Evolutionary conservation across 768 basidiomycete species (phyloP), one percentile per base, ranked within the genome.

Genomic region (Amanita rubescens): DNA sequence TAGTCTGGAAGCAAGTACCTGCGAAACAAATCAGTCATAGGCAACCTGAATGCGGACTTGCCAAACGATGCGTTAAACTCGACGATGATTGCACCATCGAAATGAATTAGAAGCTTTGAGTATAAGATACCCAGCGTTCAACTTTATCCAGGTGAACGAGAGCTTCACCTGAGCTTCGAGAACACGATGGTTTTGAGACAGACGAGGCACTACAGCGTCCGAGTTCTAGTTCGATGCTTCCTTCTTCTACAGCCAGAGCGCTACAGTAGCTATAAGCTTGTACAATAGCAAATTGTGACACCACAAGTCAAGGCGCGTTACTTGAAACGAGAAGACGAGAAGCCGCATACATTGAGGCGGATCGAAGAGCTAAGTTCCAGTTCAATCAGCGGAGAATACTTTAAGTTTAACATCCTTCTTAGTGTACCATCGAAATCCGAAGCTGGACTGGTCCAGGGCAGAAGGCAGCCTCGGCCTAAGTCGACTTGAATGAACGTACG

Each of bases 261-360:
- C n/a, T n/a, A 84, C 87, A n/a, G 86, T 86, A 14, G 85, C 88
- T 60, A 88, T 78, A 6, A 87, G 63, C 80, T 85, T 55, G 33
- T 55, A 35, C 9, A 46, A 53, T 22, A 24, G 10, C 8, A 22
- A 27, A 42, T 43, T 30, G 30, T 6, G n/a, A 24, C 30, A 27
- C 12, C 20, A 47, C 22, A 20, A 19, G n/a, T 24, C 2, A 15
- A 42, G 46, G 12, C 52, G 84, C 83, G 42, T 77, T 71, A 42
- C 85, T 83, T 3, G 82, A 82, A 38, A 84, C 74, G 8, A 85
- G 68, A 7, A 82, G 60, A 1, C 84, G n/a, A n/a, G n/a, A n/a
- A n/a, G n/a, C 83, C 14, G 72, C 73, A 58, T 78, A 84, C 1
- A 87, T 68, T 30, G 84, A 69, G 1, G 82, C 81, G 2, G 78